Evolutionary conservation across 495 filamentous ascomycete genomes (phyloP), one percentile per base, ranked within the genome.

Genomic region (Pseudevernia furfuracea): DNA sequence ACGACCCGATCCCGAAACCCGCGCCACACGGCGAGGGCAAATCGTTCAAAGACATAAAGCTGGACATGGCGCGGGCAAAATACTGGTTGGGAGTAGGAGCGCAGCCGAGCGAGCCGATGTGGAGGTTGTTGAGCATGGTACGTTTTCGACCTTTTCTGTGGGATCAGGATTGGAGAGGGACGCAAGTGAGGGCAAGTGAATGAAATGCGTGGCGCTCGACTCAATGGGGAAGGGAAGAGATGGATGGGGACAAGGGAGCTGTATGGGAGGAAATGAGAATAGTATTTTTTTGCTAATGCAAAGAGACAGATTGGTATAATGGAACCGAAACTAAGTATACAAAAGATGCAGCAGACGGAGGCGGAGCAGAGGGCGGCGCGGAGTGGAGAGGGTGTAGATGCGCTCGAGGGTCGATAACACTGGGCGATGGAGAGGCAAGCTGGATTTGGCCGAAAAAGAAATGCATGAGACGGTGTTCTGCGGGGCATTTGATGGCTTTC

Each of bases 41-140:
- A 61, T 79, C 86, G 65, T 86, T 84, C 74, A 98, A 98, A 75
- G 92, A 97, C 62, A 89, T 98, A 70, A 85, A 90, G 62, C 80
- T 98, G 4, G 94, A 98, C 78, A 80, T 80, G 2, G 75, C 82
- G 60, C 80, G 94, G 57, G 89, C 92, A 60, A 87, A 89, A 75
- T 98, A 98, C 77, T 98, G 94, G 94, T 79, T 98, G 19, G 94
- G 94, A 73, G 92, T 97, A 14, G 94, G 94, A 5, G 94, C 94
- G 46, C 94, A 98, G 76, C 92, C 94, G 36, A 92, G 86, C 68
- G 90, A 96, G 68, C 83, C 89, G 6, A 89, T 87, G 36, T 95
- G 91, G 94, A 81, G 91, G 76, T 71, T 98, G 68, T 75, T 98
- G 75, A 79, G 79, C 59, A 85, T 96, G 89, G 94, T 96, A 79